Conservation (phyloP, 2,329 filamentous ascomycete species). For the Ophiostoma pallidulum region DNA sequence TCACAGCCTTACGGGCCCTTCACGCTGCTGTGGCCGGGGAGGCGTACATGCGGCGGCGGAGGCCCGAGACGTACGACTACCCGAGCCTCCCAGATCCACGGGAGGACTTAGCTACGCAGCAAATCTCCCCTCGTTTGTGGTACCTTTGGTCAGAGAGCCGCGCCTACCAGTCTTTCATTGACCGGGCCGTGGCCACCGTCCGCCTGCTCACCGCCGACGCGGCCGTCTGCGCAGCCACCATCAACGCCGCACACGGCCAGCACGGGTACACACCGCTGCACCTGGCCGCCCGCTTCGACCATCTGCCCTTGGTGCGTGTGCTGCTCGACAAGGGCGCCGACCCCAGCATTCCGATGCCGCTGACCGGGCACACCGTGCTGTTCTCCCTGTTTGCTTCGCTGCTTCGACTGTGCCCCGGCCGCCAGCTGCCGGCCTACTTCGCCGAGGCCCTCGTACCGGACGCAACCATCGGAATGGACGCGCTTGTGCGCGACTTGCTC, state of each 20-base stretch:
- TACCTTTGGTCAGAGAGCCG: too few relatives aligned
- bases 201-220: slow-evolving; percentile 4
- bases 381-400: neutral
- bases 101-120: too few relatives aligned
- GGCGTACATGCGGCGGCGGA: neutral
- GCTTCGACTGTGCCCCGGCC: neutral
- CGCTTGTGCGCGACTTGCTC: neutral
- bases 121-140: too few relatives aligned
- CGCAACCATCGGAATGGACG: neutral
- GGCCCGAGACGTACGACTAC: too few relatives aligned
- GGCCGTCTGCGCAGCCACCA: slow-evolving; percentile 6
- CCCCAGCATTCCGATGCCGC: neutral
- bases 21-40: slow-evolving; percentile 1
- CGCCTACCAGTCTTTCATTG: too few relatives aligned
- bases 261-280: slow-evolving; percentile 6
- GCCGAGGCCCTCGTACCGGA: neutral
- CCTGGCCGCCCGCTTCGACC: slow-evolving; percentile 3
- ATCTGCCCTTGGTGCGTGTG: slow-evolving; percentile 1
- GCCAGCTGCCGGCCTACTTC: too few relatives aligned
- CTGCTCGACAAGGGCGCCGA: neutral
- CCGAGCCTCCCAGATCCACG: too few relatives aligned
- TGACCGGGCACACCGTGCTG: neutral
- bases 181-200: neutral
- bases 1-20: neutral
- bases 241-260: slow-evolving; percentile 3